Base-by-base conservation (phyloP, 768 basidiomycete species). In the Podaxis sp. region DNA sequence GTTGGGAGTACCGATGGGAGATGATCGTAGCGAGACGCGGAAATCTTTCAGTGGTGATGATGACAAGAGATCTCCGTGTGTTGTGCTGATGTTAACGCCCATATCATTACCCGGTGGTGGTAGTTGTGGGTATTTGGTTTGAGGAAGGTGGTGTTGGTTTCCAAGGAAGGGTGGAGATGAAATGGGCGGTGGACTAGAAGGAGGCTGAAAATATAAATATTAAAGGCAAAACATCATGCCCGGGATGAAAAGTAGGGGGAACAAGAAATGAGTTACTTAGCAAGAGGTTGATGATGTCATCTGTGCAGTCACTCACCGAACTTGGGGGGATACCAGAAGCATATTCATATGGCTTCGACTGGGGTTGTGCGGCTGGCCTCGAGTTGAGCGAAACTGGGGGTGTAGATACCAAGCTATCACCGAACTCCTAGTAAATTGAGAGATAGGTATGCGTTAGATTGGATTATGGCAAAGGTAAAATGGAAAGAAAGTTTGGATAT, bases 231-330 rank as follows among this genome's bases (percentile, higher is more conserved):
- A 52, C 37, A 40, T 60, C 36, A 36, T 46, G 20, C 24, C 20
- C 11, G 28, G 28, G 44, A 51, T 40, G 55, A 56, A 56, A 41
- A 40, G 37, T 4, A 52, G 50, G 60, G 17, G 33, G 30, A 53
- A n/a, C 30, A 26, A 38, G 53, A 55, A 55, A 55, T 37, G 28
- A 37, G 22, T 10, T n/a, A 15, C 20, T 36, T 24, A 12, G 33
- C 41, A 20, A 37, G 49, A 50, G 49, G 15, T 26, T 44, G 41
- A 59, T 69, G 69, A 72, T 68, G 66, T 70, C 69, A 71, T 69
- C 22, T 8, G 57, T 60, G 52, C 58, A 55, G 61, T 60, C 41
- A 66, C 73, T 67, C 64, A 74, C 73, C 68, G 67, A 70, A 4
- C 24, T 26, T 38, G 50, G 50, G 37, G 49, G 66, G 64, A 53